phyloP scores from a whole-genome alignment of 169 alveolate genomes.

The Eimeria necatrix region DNA sequence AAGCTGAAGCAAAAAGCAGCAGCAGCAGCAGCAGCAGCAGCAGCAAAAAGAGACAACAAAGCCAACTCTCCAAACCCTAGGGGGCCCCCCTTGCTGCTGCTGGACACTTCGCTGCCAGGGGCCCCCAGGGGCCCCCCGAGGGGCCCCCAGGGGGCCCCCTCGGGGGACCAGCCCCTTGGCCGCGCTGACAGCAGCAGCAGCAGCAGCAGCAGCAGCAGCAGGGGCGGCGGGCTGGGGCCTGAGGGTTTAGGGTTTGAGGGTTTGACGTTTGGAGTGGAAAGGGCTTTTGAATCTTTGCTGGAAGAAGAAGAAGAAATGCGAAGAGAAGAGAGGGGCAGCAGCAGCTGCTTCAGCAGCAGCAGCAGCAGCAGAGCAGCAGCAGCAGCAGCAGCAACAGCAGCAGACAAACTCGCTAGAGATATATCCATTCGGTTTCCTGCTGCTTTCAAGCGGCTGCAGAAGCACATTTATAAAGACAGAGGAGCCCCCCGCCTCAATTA shows the following conservation, averaged over 20 bases:
- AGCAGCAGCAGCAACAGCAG: not conserved
- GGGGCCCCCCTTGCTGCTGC: no score
- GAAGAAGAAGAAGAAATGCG: not conserved
- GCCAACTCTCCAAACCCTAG: no score
- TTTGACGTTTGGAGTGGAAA: not conserved
- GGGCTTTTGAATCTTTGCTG: not conserved
- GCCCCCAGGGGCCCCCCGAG: no score
- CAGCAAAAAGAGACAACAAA: not conserved
- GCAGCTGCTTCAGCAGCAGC: not conserved
- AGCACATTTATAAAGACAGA: not conserved
- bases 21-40: not conserved
- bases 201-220: not conserved
- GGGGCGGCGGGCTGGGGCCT: not conserved
- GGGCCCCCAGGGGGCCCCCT: no score
- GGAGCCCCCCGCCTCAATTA: not conserved
- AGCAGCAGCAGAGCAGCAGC: no score
- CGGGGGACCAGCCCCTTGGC: no score
- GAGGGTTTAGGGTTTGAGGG: not conserved
- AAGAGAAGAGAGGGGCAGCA: not conserved
- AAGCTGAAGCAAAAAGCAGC: not conserved
- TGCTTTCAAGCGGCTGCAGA: constrained; percentile 6
- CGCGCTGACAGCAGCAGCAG: no score
- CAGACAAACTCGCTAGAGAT: not conserved
- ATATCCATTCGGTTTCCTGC: not conserved
- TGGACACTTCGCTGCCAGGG: no score